A percentile compares a stretch with the other conserved stretches of the same genome.
Conservation (phyloP, 2,329 filamentous ascomycete genomes). For the Fusarium sp. region DNA sequence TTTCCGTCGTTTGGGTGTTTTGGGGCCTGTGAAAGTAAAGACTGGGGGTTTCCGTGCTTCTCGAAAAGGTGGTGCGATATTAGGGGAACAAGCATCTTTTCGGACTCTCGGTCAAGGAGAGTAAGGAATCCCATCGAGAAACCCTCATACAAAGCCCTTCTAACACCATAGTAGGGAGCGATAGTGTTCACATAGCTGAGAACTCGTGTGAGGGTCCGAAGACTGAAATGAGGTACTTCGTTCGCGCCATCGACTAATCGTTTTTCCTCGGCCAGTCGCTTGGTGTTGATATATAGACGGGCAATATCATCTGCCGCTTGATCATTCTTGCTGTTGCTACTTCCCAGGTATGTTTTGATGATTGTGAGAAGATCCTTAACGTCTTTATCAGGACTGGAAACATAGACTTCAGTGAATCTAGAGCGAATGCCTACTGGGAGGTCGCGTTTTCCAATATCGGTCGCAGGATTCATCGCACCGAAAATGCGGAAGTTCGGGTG, state of each 20-base stretch:
- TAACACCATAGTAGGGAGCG: constrained; percentile 81
- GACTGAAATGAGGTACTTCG: constrained; percentile 95
- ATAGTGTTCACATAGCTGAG: constrained; percentile 89
- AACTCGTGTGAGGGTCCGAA: constrained; percentile 90
- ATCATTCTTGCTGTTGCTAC: constrained; percentile 73
- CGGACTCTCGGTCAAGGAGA: constrained; percentile 82
- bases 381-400: constrained; percentile 87
- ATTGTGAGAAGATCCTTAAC: constrained; percentile 86
- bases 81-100: constrained; percentile 77
- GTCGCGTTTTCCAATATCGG: constrained; percentile 95
- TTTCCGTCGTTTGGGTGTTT: constrained; percentile 79
- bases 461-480: constrained; percentile 98
- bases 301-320: constrained; percentile 83
- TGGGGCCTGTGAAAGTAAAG: constrained; percentile 80
- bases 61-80: constrained; percentile 83
- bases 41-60: constrained; percentile 70
- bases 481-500: constrained; percentile 96
- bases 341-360: constrained; percentile 85
- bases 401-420: constrained; percentile 94
- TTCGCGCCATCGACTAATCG: constrained; percentile 92
- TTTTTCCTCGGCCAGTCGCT: constrained; percentile 81
- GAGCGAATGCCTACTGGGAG: constrained; percentile 87
- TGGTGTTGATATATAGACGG: constrained; percentile 86
- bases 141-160: constrained; percentile 89
- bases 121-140: constrained; percentile 99